Evolutionary conservation across 257 asterid species (phyloP).

Genomic region (Solanum stenotomum): DNA sequence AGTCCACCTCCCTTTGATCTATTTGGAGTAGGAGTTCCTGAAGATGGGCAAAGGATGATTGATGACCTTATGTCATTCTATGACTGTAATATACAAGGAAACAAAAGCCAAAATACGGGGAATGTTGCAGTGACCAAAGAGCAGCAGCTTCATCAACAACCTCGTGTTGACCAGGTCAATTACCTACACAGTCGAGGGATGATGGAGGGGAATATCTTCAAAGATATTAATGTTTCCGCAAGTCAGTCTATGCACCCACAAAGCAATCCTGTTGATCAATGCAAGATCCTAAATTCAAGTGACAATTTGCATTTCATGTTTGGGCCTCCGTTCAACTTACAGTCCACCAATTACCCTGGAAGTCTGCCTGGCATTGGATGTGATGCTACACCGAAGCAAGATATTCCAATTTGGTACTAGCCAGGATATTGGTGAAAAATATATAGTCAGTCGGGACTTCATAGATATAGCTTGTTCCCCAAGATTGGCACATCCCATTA

Average conservation of each 20-base stretch:
- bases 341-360: slow-evolving; percentile 30
- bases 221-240: slow-evolving; percentile 18
- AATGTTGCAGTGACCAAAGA: slow-evolving; percentile 18
- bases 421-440: background rate
- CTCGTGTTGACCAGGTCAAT: slow-evolving; percentile 23
- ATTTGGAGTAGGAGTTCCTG: slow-evolving; percentile 55
- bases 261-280: slow-evolving; percentile 31
- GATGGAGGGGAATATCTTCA: slow-evolving; percentile 29
- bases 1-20: slow-evolving; percentile 30
- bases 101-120: slow-evolving; percentile 17
- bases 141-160: slow-evolving; percentile 15
- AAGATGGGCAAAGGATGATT: slow-evolving; percentile 66
- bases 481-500: background rate
- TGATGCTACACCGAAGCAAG: slow-evolving; percentile 33
- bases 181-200: slow-evolving; percentile 36
- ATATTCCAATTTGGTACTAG: slow-evolving; percentile 46
- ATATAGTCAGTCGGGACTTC: background rate
- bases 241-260: slow-evolving; percentile 20
- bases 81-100: slow-evolving; percentile 37
- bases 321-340: slow-evolving; percentile 32
- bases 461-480: background rate
- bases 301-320: slow-evolving; percentile 46
- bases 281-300: slow-evolving; percentile 21
- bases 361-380: slow-evolving; percentile 25
- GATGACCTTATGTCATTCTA: slow-evolving; percentile 58